Percentiles rank a stretch among this genome's conserved stretches.
phyloP scores from a whole-genome alignment of 2,329 filamentous ascomycete genomes.

The Aspergillus thermomutatus region DNA sequence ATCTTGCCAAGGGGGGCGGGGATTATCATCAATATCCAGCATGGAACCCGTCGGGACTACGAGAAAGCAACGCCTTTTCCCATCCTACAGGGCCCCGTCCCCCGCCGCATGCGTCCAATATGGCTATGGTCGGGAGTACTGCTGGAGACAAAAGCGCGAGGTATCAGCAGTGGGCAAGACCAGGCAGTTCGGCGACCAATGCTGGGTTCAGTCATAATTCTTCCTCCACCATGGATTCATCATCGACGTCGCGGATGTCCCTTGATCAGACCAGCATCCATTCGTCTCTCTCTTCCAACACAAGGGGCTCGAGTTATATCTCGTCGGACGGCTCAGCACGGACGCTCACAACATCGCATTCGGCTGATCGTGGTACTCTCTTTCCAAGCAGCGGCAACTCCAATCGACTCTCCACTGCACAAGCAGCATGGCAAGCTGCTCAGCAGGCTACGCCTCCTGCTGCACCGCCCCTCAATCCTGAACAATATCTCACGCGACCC shows the following conservation, averaged over 20 bases:
- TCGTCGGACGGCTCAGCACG: constrained; percentile 51
- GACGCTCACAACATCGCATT: constrained; percentile 39
- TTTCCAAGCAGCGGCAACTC: constrained; percentile 20
- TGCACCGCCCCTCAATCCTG: constrained; percentile 26
- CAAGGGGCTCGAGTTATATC: constrained; percentile 55
- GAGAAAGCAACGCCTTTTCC: constrained; percentile 49
- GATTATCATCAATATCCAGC: constrained; percentile 90
- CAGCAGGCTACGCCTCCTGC: constrained; percentile 26
- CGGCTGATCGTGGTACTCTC: constrained; percentile 31
- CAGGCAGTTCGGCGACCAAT: constrained; percentile 54
- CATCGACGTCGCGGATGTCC: constrained; percentile 54
- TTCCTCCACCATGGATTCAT: constrained; percentile 55
- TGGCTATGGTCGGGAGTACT: constrained; percentile 68
- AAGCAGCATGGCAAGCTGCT: constrained; percentile 26
- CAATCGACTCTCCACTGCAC: constrained; percentile 30
- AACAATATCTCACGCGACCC: constrained; percentile 41
- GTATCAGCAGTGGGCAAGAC: constrained; percentile 72
- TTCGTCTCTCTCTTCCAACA: constrained; percentile 58
- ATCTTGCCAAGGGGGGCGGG: constrained; percentile 70
- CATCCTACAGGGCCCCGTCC: constrained; percentile 62
- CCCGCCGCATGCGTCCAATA: constrained; percentile 51
- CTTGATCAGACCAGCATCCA: constrained; percentile 65
- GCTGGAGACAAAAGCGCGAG: constrained; percentile 67
- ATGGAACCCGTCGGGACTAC: constrained; percentile 56
- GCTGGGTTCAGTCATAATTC: constrained; percentile 55